Base-by-base conservation (phyloP, 495 filamentous ascomycete genomes). In the Penicillium daleae region DNA sequence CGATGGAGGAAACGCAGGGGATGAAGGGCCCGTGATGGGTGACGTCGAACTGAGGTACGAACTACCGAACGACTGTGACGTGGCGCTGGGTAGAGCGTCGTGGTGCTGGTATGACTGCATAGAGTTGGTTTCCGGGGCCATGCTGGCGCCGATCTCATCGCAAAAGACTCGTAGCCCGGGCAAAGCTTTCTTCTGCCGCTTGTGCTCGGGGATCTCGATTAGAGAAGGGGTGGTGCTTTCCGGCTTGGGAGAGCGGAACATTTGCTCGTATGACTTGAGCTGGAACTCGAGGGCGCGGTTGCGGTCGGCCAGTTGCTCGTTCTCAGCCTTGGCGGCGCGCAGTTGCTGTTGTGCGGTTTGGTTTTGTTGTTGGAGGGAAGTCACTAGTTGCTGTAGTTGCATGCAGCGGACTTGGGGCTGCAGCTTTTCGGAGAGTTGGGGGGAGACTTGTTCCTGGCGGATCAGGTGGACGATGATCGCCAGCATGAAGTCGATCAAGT, bases 401-500 rank as follows among this genome's bases (percentile, higher is more conserved):
- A 78, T 77, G 71, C 74, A 78, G 59, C 76, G 76, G 15, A 81
- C 60, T 37, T 80, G 75, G 6, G 75, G 71, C 68, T 80, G 77
- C 32, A 81, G 70, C 63, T 75, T 79, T 54, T 79, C 77, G 2
- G 78, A 73, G 12, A 79, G 68, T 39, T 81, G 74, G 10, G 77
- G 76, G 51, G 75, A 67, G 48, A 78, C 71, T 57, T 80, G 76
- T 59, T 77, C 77, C 61, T 74, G 71, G 50, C 73, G 70, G 56
- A 80, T 72, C n/a, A 79, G 63, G 52, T 75, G 68, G 17, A 77
- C 64, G 37, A 81, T 80, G 44, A 81, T 75, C 32, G 72, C 55
- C 32, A 74, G 68, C 74, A 79, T 75, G 63, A 79, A 80, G 58
- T 81, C 79, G 39, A 81, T 74, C 2, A 80, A 66, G 57, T 72